Percentiles rank a stretch among this genome's conserved stretches.
Conservation (phyloP, 257 asterid genomes). For the Nicotiana noctiflora region DNA sequence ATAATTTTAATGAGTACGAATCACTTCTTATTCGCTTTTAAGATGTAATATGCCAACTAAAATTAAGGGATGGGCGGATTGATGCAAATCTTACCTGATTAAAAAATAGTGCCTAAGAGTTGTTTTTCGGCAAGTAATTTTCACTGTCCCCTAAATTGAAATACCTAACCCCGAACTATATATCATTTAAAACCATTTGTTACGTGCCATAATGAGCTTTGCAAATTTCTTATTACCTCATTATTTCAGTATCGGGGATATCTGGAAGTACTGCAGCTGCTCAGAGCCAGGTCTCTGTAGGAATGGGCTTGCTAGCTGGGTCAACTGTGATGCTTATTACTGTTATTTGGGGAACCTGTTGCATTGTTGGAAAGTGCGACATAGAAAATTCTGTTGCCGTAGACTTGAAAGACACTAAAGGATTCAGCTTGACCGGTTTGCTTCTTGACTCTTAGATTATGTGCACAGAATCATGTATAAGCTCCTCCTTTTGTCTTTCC, state of each 20-base stretch:
- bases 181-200: not conserved
- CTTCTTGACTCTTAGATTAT: constrained; percentile 7
- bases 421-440: constrained; percentile 67
- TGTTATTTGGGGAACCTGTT: constrained; percentile 81
- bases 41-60: not conserved
- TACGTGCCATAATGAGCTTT: not conserved
- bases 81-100: not conserved
- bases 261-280: constrained; percentile 74
- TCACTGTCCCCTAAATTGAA: not conserved
- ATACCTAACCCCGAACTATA: not conserved
- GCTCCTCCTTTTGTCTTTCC: not conserved
- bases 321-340: constrained; percentile 95
- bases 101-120: not conserved
- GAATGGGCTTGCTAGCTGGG: constrained; percentile 93
- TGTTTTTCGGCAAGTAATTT: not conserved
- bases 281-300: constrained; percentile 92
- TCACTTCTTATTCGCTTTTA: not conserved
- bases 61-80: not conserved
- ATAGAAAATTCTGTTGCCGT: constrained; percentile 38
- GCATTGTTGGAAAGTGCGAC: constrained; percentile 78
- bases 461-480: not conserved
- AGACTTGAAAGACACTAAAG: constrained; percentile 53
- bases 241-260: constrained; percentile 72
- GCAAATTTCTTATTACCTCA: not conserved
- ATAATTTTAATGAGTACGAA: not conserved